Evolutionary conservation across 495 filamentous ascomycete genomes (phyloP), one percentile per base, ranked within the genome.

Genomic region (Talaromyces trachyspermus): DNA sequence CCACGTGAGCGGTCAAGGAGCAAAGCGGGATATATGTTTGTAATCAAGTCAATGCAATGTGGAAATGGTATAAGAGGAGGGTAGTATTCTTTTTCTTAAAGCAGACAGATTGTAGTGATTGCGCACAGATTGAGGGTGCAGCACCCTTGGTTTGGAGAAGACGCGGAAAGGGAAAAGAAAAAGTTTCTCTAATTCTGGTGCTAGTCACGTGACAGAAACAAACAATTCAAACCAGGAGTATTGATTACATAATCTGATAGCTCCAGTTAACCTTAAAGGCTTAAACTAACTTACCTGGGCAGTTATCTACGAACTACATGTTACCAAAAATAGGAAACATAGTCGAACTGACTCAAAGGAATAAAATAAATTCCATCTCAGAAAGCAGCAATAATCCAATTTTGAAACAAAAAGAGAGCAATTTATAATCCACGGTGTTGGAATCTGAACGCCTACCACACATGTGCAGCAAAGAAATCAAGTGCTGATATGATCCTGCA

Each of bases 151-250:
- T 42, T 43, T 53, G 47, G 42, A 50, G 49, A 15, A 38, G 49
- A 48, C 51, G 41, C 14, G 22, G 41, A 30, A 24, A 40, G 43
- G 46, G 48, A 39, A 52, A 19, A 46, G 29, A 38, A 47, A 60
- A 61, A 69, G 63, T 66, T 69, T 66, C 60, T 38, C 50, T 42
- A 43, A 30, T 39, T 42, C 41, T 15, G 25, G 52, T 60, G 50
- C 8, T 19, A 11, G 33, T 63, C 63, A 66, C 63, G 57, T 66
- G 63, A 57, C 10, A 30, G 20, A 29, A 46, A 25, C 36, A 33
- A 50, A 44, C 23, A 48, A 48, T 35, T 20, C 36, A 43, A 46
- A 41, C 15, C 32, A 44, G 41, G n/a, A n/a, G n/a, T n/a, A n/a
- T n/a, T n/a, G n/a, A n/a, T n/a, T n/a, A n/a, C n/a, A n/a, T n/a